phyloP scores from a whole-genome alignment of 2,329 filamentous ascomycete species.

The Tolypocladium album region DNA sequence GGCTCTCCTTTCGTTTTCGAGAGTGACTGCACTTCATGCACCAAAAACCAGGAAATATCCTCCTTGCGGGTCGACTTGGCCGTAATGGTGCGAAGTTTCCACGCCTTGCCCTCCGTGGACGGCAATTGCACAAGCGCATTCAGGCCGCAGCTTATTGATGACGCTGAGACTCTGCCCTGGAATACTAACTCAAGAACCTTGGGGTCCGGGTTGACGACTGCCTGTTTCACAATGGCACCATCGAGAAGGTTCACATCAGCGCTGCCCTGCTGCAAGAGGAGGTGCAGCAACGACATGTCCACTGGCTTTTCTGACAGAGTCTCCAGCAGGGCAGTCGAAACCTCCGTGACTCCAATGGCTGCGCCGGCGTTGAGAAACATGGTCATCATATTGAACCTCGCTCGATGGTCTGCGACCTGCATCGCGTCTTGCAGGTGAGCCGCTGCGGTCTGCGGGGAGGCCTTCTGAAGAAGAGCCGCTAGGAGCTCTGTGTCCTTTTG shows the following conservation, averaged over 20 bases:
- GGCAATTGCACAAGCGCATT: constrained; percentile 30
- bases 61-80: constrained; percentile 29
- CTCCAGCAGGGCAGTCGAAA: constrained; percentile 30
- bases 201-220: constrained; percentile 31
- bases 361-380: constrained; percentile 36
- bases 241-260: constrained; percentile 41
- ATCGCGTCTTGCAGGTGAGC: constrained; percentile 39
- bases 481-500: constrained; percentile 37
- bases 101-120: constrained; percentile 32
- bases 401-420: constrained; percentile 27
- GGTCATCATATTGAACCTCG: constrained; percentile 34
- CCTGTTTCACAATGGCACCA: constrained; percentile 30
- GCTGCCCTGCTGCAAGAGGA: constrained; percentile 38
- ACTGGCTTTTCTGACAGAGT: constrained; percentile 32
- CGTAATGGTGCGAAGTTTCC: constrained; percentile 38
- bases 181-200: constrained; percentile 37
- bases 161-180: constrained; percentile 30
- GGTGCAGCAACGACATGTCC: constrained; percentile 36
- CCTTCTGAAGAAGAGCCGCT: constrained; percentile 31
- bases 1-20: constrained; percentile 23
- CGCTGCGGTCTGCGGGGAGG: constrained; percentile 34
- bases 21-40: constrained; percentile 36
- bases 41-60: constrained; percentile 32
- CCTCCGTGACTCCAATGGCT: constrained; percentile 27
- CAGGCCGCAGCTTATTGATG: constrained; percentile 32